Base-by-base conservation (phyloP, 2,329 filamentous ascomycete genomes). In the Ophiocordyceps camponoti-leonardi region DNA sequence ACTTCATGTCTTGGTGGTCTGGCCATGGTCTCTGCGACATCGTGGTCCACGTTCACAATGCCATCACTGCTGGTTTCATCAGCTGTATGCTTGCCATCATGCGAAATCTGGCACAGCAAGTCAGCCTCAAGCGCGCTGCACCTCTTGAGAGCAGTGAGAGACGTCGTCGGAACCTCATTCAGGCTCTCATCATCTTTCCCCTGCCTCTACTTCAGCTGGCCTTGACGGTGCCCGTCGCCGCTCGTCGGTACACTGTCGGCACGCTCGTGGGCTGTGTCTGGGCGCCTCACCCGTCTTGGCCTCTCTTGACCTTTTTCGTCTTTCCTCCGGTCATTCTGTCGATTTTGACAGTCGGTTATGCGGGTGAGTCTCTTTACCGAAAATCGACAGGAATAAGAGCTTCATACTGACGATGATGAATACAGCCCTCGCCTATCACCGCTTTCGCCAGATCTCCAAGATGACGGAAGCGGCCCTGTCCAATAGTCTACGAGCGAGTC, bases 1-100 rank as follows among this genome's bases (percentile, higher is more conserved):
- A 76, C 54, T 66, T 69, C 47, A 53, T 52, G 30, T 49, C 49
- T 31, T 78, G 74, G 73, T 76, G 63, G 61, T 56, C 62, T 3
- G 75, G 74, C 44, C 55, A 61, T 22, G 72, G 70, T 18, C 66
- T 71, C 57, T 79, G 75, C 52, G 74, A 79, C 51, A 11, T 75
- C 31, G 63, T 71, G 51, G 54, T 65, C 13, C 72, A 68, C 37
- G 56, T 68, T 26, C 63, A 71, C 49, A 72, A 72, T 48, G 59
- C 67, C 52, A 47, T 41, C 46, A 64, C 70, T 39, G 66, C 66
- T 1, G 52, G 71, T 40, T 77, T 67, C 54, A 63, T 63, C 39
- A 67, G 68, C n/a, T 67, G 68, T 33, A 60, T 75, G 41, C 67
- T 75, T 44, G 68, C 71, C 54, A 68, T 75, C 47, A 71, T 77